Evolutionary conservation across 1,284 basidiomycete genomes (phyloP), one percentile per base, ranked within the genome.

Genomic region (Puccinia hordei): DNA sequence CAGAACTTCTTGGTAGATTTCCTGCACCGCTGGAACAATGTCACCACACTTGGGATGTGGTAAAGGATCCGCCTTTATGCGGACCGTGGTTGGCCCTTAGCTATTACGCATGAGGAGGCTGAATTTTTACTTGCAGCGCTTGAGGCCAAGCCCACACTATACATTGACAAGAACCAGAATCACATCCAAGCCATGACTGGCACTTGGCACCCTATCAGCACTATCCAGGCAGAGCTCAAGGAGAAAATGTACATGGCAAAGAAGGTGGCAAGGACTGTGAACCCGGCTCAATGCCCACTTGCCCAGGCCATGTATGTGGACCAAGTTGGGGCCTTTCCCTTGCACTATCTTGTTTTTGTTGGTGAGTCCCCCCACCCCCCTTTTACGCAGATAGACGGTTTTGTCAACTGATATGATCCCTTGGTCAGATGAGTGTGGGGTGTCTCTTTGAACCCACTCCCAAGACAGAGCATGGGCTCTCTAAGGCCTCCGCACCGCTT

Each of bases 291-390:
- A 41, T 41, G 38, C 41, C 15, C 41, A 5, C 13, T 69, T 35
- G 33, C 24, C 13, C 5, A 33, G 38, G 66, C 38, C 4, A n/a
- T 19, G 1, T 44, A 69, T 41, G 41, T 69, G 10, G 5, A 35
- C 41, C 27, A 35, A 8, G 13, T 69, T 19, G 30, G 19, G 27
- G 41, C 24, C 5, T 19, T 72, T n/a, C 44, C 44, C 10, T 51
- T 41, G 30, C 1, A n/a, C 15, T 49, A 33, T 33, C 69, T 72
- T 22, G 69, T 72, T n/a, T 53, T 72, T 49, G n/a, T 51, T 46
- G 69, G 69, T 72, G 27, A 27, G 69, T 22, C 9, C 5, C 12
- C 27, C 13, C 35, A n/a, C 2, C 27, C 9, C 8, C 19, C 24
- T n/a, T 2, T 72, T 13, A n/a, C 13, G 30, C 44, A 13, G 12